Conservation (phyloP, 305 asterid genomes). For the Coffea humblotiana region DNA sequence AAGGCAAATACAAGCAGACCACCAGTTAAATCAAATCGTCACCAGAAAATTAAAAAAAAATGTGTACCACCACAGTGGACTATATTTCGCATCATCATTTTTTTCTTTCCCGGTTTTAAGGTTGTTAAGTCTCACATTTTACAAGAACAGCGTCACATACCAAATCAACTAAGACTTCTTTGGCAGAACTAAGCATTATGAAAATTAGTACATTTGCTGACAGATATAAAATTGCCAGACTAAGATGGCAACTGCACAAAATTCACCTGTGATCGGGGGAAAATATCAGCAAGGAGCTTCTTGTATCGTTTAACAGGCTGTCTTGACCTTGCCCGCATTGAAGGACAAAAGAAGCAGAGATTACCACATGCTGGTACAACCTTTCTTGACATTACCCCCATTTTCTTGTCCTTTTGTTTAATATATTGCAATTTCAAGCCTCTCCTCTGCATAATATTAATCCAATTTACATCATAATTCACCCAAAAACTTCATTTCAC, state of each 20-base stretch:
- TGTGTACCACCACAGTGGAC: neutral
- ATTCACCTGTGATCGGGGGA: constrained; percentile 51
- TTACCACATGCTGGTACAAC: constrained; percentile 55
- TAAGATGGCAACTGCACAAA: neutral
- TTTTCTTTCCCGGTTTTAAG: too few species aligned
- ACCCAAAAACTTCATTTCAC: neutral
- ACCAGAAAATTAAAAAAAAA: too few species aligned
- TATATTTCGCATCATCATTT: neutral
- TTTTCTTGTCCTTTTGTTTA: constrained; percentile 9
- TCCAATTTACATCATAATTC: constrained; percentile 2
- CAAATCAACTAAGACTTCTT: neutral
- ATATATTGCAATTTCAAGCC: constrained; percentile 26
- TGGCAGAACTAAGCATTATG: neutral
- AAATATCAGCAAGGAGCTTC: constrained; percentile 48
- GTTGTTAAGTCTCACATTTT: neutral
- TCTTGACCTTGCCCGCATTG: constrained; percentile 57
- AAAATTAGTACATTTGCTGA: neutral
- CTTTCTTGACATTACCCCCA: constrained; percentile 59
- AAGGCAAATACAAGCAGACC: neutral
- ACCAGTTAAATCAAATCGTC: neutral
- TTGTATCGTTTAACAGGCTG: constrained; percentile 60
- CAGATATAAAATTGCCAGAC: neutral
- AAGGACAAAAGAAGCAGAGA: constrained; percentile 51
- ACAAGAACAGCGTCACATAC: neutral
- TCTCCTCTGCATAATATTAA: constrained; percentile 23